Evolutionary conservation across 495 filamentous ascomycete genomes (phyloP), one percentile per base, ranked within the genome.

Genomic region (Chaetomium cochliodes): DNA sequence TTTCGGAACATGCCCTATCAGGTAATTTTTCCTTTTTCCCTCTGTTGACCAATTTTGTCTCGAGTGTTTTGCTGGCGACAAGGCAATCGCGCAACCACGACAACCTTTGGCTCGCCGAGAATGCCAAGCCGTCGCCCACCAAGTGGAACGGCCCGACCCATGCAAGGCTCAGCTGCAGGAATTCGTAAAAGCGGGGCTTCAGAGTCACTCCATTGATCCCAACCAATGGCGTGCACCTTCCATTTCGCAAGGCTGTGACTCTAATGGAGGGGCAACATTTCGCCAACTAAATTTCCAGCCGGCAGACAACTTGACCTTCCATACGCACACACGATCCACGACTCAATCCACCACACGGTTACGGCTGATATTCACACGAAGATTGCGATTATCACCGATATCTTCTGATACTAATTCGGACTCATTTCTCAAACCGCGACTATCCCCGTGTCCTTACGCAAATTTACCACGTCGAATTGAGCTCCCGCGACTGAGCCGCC

Each of bases 191-290:
- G 26, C 46, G 18, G 49, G 20, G 26, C 30, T 2, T 44, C 12
- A 11, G 15, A 20, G 59, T 62, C 12, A 16, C 5, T 20, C 13
- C 0, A 33, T 0, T 13, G 8, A 3, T 2, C 20, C 30, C 4
- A 28, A n/a, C 62, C 62, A 62, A 63, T 65, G 22, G 52, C 12
- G 16, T 11, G 26, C 7, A 9, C 2, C 5, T 16, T 11, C 42
- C 9, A 0, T 18, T 20, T 39, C 20, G 54, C 68, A 65, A 68
- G 68, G 68, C 68, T 70, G 65, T 30, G 33, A 67, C 65, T 70
- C 58, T 30, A n/a, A 68, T 65, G 62, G 69, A 59, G 69, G 71
- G 69, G 71, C 60, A 69, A 47, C 60, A 60, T 58, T 66, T 59
- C 15, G 22, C 23, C 30, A 54, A n/a, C 8, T 23, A 64, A 67